Conservation (phyloP, 2,329 filamentous ascomycete genomes). For the Beauveria pseudobassiana region DNA sequence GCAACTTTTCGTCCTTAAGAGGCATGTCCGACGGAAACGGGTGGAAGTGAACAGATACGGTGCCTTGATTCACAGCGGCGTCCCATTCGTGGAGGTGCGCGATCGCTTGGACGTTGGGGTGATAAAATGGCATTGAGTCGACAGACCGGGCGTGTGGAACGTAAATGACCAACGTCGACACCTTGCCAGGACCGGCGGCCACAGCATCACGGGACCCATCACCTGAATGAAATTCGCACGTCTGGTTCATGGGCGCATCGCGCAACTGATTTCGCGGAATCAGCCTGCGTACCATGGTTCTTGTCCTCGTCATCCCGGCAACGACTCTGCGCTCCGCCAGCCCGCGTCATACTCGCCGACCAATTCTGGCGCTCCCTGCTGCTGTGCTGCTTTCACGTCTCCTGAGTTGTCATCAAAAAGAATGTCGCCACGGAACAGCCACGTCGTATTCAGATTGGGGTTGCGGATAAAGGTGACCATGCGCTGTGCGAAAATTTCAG, state of each 20-base stretch:
- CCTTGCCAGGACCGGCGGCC: conserved; percentile 6
- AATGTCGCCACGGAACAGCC: conserved; percentile 73
- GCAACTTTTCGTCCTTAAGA: conserved; percentile 38
- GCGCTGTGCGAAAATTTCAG: conserved; percentile 55
- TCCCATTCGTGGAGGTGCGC: conserved; percentile 68
- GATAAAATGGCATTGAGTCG: conserved; percentile 75
- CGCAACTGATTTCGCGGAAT: conserved; percentile 75
- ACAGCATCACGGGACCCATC: conserved; percentile 21
- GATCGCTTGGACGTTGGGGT: conserved; percentile 67
- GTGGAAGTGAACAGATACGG: conserved; percentile 53
- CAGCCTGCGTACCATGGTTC: conserved; percentile 65
- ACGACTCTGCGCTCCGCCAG: conserved; percentile 15
- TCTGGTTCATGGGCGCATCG: conserved; percentile 72
- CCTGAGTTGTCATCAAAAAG: conserved; percentile 28
- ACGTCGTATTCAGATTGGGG: conserved; percentile 71
- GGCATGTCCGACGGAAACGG: conserved; percentile 32
- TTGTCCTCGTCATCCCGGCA: conserved; percentile 34
- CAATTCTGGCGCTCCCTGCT: background rate
- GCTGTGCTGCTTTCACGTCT: conserved; percentile 16
- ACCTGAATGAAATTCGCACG: conserved; percentile 61
- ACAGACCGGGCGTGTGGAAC: conserved; percentile 60
- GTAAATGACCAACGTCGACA: conserved; percentile 54
- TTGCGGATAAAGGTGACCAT: conserved; percentile 72
- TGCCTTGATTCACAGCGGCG: conserved; percentile 32
- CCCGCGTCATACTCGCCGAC: conserved; percentile 23